A percentile compares a stretch with the other conserved stretches of the same genome.
Conservation (phyloP, 2,329 filamentous ascomycete genomes). For the Mariannaea sp. region DNA sequence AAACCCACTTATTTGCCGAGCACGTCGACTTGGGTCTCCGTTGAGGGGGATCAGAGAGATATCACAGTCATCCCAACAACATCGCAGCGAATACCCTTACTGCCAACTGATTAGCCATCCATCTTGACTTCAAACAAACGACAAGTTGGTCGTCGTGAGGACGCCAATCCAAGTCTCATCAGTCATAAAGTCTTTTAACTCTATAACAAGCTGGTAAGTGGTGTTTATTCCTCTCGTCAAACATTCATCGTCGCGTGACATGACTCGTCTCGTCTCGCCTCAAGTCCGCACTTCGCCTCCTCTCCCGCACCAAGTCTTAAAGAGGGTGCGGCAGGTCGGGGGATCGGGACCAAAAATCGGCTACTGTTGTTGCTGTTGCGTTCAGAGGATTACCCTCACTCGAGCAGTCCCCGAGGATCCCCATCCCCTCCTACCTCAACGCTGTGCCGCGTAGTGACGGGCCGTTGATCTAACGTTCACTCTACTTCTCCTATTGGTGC, state of each 20-base stretch:
- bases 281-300: background rate
- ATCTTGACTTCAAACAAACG: no score
- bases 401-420: conserved; percentile 1
- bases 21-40: background rate
- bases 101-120: no score
- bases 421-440: conserved; percentile 6
- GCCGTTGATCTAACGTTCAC: conserved; percentile 32
- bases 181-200: no score
- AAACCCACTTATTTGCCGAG: background rate
- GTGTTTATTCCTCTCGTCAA: background rate
- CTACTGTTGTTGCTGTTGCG: background rate
- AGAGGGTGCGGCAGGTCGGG: background rate
- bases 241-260: conserved; percentile 3
- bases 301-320: conserved; percentile 9
- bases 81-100: no score
- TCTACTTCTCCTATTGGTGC: conserved; percentile 26
- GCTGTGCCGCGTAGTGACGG: conserved; percentile 11
- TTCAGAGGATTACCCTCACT: conserved; percentile 1
- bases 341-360: conserved; percentile 5
- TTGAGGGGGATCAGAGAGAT: no score
- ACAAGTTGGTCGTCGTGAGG: no score
- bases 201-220: conserved; percentile 13
- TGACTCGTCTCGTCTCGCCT: conserved; percentile 2
- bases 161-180: no score
- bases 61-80: background rate